Conservation (phyloP, 306 rosid species). For the Oxytropis ochrocephala region DNA sequence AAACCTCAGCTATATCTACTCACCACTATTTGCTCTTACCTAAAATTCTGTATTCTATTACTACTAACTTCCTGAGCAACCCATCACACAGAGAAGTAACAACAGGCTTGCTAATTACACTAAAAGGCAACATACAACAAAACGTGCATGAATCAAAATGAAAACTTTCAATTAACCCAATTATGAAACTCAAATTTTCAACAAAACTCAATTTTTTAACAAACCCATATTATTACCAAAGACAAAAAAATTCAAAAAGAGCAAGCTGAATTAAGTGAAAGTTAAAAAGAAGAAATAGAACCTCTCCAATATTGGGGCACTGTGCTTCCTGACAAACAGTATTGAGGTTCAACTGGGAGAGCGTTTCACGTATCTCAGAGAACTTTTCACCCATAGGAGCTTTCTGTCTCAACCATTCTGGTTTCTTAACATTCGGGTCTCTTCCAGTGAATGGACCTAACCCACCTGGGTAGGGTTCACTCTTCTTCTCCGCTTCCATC, state of each 20-base stretch:
- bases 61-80: background rate
- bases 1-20: background rate
- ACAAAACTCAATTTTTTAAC: background rate
- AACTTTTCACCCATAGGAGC: conserved; percentile 67
- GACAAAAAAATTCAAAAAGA: background rate
- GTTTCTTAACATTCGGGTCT: conserved; percentile 67
- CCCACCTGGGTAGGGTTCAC: conserved; percentile 39
- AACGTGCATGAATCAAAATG: background rate
- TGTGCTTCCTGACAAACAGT: conserved; percentile 85
- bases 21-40: background rate
- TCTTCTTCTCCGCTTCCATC: conserved; percentile 28
- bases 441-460: conserved; percentile 65
- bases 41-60: background rate
- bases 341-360: conserved; percentile 64
- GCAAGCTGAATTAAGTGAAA: background rate
- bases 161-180: background rate
- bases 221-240: background rate
- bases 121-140: background rate
- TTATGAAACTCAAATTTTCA: background rate
- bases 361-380: conserved; percentile 41
- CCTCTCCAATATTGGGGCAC: conserved; percentile 82
- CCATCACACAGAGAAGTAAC: background rate
- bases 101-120: background rate
- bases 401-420: conserved; percentile 70
- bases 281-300: background rate